phyloP scores from a whole-genome alignment of 768 basidiomycete genomes.

The Rossbeevera mucosa region DNA sequence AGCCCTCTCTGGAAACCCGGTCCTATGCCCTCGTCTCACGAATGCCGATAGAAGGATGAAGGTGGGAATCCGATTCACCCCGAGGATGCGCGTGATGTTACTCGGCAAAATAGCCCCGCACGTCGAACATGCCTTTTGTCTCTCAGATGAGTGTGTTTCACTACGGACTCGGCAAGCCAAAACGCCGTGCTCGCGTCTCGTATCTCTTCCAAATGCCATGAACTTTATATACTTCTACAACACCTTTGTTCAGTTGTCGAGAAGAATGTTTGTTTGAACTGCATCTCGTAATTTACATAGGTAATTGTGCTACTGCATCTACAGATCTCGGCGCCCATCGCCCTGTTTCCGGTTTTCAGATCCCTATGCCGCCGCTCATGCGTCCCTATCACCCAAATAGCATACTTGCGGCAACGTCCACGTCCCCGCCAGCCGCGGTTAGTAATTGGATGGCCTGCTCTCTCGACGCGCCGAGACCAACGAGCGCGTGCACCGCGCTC shows the following conservation, averaged over 20 bases:
- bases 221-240: too few species aligned
- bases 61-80: neutral
- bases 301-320: neutral
- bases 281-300: neutral
- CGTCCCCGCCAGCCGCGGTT: constrained; percentile 77
- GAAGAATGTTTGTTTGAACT: neutral
- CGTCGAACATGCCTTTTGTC: neutral
- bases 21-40: neutral
- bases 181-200: too few species aligned
- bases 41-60: neutral
- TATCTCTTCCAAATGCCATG: too few species aligned
- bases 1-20: neutral
- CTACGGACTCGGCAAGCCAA: too few species aligned
- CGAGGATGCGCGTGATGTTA: neutral
- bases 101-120: neutral
- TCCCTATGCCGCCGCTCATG: neutral
- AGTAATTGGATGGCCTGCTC: constrained; percentile 75
- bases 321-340: neutral
- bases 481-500: constrained; percentile 53
- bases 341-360: neutral
- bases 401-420: constrained; percentile 84
- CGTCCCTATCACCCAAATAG: constrained; percentile 49
- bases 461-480: constrained; percentile 72
- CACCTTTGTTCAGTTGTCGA: neutral
- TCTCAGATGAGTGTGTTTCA: too few species aligned